Conservation (phyloP, 2,329 filamentous ascomycete genomes). For the Neophaeococcomyces aloes region DNA sequence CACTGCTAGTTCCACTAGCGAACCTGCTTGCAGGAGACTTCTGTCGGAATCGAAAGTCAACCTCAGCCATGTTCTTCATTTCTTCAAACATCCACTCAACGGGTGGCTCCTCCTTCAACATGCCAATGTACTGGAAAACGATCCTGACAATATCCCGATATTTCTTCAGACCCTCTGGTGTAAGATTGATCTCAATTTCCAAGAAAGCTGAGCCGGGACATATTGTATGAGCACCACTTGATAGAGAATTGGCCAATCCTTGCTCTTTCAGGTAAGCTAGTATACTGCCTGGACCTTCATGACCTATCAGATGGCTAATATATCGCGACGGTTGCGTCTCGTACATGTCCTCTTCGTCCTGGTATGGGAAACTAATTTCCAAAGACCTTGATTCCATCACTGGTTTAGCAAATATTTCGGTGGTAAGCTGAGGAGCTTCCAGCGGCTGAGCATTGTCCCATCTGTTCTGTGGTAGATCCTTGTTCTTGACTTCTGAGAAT, state of each 20-base stretch:
- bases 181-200: constrained; percentile 66
- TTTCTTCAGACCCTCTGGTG: constrained; percentile 71
- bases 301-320: constrained; percentile 78
- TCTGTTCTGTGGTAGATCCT: constrained; percentile 58
- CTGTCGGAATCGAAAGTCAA: constrained; percentile 90
- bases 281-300: constrained; percentile 86
- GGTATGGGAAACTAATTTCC: constrained; percentile 71
- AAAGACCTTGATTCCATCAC: constrained; percentile 78
- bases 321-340: constrained; percentile 77
- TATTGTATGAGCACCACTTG: constrained; percentile 62
- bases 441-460: constrained; percentile 53
- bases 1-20: constrained; percentile 69
- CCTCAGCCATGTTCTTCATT: constrained; percentile 78
- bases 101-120: constrained; percentile 68
- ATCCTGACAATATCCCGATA: constrained; percentile 74
- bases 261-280: constrained; percentile 81
- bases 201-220: constrained; percentile 76
- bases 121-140: constrained; percentile 82
- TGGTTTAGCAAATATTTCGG: constrained; percentile 76
- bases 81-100: constrained; percentile 93
- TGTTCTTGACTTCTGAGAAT: constrained; percentile 72
- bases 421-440: constrained; percentile 50
- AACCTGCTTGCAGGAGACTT: constrained; percentile 85
- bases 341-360: constrained; percentile 70
- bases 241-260: constrained; percentile 77